Percentiles rank a stretch among this genome's conserved stretches.
phyloP scores from a whole-genome alignment of 2,329 filamentous ascomycete genomes.

The Aspergillus neotritici region DNA sequence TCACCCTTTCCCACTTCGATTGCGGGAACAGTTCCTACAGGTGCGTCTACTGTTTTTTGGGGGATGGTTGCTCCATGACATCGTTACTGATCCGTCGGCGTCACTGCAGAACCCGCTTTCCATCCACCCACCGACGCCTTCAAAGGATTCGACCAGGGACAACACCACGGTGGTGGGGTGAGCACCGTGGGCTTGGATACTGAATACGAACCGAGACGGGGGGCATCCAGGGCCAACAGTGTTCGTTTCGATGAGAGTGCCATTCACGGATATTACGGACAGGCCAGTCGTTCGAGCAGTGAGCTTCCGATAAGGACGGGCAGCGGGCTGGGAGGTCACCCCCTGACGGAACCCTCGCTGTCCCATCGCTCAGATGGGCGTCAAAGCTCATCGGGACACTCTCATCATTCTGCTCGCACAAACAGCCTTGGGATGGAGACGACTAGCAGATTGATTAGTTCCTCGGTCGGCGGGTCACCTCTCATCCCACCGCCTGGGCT shows the following conservation, averaged over 20 bases:
- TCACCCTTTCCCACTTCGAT: constrained; percentile 86
- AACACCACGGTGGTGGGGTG: constrained; percentile 66
- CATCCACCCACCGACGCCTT: constrained; percentile 80
- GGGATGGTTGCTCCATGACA: neutral
- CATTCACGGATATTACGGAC: constrained; percentile 82
- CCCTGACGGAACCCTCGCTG: constrained; percentile 81
- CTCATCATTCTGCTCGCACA: constrained; percentile 67
- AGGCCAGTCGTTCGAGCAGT: constrained; percentile 72
- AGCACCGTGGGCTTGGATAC: constrained; percentile 77
- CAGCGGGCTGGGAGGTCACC: constrained; percentile 70
- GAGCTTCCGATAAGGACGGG: constrained; percentile 75
- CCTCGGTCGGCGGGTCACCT: constrained; percentile 62
- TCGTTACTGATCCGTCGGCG: constrained; percentile 1
- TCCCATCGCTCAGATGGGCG: constrained; percentile 96
- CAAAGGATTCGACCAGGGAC: constrained; percentile 78
- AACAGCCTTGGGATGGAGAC: constrained; percentile 80
- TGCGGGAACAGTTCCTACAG: constrained; percentile 78
- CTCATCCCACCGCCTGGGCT: constrained; percentile 76
- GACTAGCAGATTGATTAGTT: constrained; percentile 58
- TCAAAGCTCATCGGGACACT: constrained; percentile 88
- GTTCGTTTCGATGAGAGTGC: constrained; percentile 97
- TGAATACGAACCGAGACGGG: constrained; percentile 79
- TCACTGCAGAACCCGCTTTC: constrained; percentile 63
- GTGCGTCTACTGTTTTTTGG: constrained; percentile 46
- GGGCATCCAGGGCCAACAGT: constrained; percentile 88